phyloP scores from a whole-genome alignment of 2,329 filamentous ascomycete genomes.

The Fusarium sp. region DNA sequence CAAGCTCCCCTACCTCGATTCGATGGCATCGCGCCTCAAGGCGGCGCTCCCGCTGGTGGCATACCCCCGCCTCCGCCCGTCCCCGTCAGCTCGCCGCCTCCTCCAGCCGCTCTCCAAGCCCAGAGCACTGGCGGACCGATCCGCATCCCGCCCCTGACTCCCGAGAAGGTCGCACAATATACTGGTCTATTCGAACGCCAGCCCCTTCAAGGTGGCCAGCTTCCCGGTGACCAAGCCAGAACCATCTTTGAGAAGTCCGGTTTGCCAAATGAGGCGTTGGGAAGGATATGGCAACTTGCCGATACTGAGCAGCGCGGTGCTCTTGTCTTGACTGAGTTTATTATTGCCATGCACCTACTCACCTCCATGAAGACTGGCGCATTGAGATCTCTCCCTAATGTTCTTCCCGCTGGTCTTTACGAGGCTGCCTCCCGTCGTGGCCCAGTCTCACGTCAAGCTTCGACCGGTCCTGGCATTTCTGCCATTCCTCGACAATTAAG shows the following conservation, averaged over 20 bases:
- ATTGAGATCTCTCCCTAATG: slow-evolving; percentile 82
- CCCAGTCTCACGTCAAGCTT: slow-evolving; percentile 62
- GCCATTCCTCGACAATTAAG: slow-evolving; percentile 87
- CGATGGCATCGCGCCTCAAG: slow-evolving; percentile 74
- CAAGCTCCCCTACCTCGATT: slow-evolving; percentile 93
- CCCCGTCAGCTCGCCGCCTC: slow-evolving; percentile 57
- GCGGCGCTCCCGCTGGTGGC: slow-evolving; percentile 40
- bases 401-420: slow-evolving; percentile 86
- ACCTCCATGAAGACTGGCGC: slow-evolving; percentile 89
- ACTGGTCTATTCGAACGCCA: slow-evolving; percentile 91
- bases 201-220: slow-evolving; percentile 74
- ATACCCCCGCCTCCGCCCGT: slow-evolving; percentile 61
- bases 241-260: slow-evolving; percentile 95
- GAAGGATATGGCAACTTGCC: slow-evolving; percentile 95
- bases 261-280: slow-evolving; percentile 88
- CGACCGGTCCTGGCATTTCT: slow-evolving; percentile 67
- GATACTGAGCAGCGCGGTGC: slow-evolving; percentile 94
- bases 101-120: slow-evolving; percentile 65
- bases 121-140: slow-evolving; percentile 77
- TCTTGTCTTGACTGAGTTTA: slow-evolving; percentile 89
- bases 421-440: slow-evolving; percentile 85
- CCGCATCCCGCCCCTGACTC: slow-evolving; percentile 87
- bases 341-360: slow-evolving; percentile 97
- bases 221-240: slow-evolving; percentile 89
- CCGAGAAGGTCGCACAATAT: slow-evolving; percentile 92